A percentile compares a stretch with the other conserved stretches of the same genome.
These are phyloP conservation scores for Acorus calamus DNA, from an alignment of 106 monocot species.

Conservation along the genomic window DNA sequence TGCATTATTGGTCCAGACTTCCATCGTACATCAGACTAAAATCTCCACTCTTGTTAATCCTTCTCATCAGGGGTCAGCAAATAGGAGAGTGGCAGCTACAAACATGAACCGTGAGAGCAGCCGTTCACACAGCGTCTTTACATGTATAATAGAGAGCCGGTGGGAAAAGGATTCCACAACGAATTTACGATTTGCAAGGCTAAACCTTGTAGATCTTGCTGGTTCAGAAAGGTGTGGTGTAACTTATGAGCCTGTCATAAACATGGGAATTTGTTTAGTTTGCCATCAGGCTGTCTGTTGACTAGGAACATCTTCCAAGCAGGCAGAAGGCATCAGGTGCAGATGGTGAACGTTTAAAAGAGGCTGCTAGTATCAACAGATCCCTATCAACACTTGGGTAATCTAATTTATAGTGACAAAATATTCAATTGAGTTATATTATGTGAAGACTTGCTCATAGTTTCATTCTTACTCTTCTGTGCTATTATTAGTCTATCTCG, in stretches of 20 bases:
- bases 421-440: too few relatives aligned
- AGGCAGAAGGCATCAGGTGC: slow-evolving; percentile 93
- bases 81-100: slow-evolving; percentile 88
- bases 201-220: slow-evolving; percentile 94
- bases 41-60: too few relatives aligned
- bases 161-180: slow-evolving; percentile 74
- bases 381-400: slow-evolving; percentile 97
- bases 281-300: not conserved
- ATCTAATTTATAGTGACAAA: not conserved
- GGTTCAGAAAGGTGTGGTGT: slow-evolving; percentile 75
- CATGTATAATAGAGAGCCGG: slow-evolving; percentile 84
- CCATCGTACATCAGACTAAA: too few relatives aligned
- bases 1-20: too few relatives aligned
- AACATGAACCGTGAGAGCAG: slow-evolving; percentile 97
- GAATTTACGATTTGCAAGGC: slow-evolving; percentile 75
- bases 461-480: not conserved
- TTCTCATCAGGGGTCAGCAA: slow-evolving; percentile 62
- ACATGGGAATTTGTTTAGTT: too few relatives aligned
- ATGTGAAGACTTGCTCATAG: not conserved
- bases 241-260: too few relatives aligned
- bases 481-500: not conserved
- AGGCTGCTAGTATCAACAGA: slow-evolving; percentile 92
- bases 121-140: slow-evolving; percentile 93
- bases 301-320: slow-evolving; percentile 10
- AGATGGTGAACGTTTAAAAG: slow-evolving; percentile 87